Conservation (phyloP, 2,329 filamentous ascomycete genomes). For the Beauveria scarabaeidicola region DNA sequence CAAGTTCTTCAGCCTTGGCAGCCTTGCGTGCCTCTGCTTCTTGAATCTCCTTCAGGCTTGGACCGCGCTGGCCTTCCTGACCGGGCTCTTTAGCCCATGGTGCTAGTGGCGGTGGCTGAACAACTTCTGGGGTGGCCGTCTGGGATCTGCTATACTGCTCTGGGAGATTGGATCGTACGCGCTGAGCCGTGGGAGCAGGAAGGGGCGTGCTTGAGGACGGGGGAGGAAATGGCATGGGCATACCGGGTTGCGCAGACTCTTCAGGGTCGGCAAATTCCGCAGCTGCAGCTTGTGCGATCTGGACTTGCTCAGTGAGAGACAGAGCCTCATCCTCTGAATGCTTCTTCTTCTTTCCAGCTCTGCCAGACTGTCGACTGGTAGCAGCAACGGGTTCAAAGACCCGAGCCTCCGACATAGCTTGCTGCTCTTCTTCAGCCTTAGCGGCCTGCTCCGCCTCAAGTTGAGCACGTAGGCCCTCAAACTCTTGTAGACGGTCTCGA, state of each 20-base stretch:
- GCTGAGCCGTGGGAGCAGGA: conserved; percentile 81
- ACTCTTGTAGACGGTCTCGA: conserved; percentile 70
- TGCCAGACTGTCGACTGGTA: conserved; percentile 9
- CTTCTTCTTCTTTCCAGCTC: conserved; percentile 22
- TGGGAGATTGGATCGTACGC: conserved; percentile 73
- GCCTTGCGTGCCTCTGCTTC: conserved; percentile 90
- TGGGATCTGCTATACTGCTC: conserved; percentile 65
- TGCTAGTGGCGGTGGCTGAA: conserved; percentile 63
- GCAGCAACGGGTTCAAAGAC: not conserved
- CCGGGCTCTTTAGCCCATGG: conserved; percentile 91
- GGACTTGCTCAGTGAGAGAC: conserved; percentile 75
- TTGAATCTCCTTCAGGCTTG: conserved; percentile 93
- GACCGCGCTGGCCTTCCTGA: conserved; percentile 63
- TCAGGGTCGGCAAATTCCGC: conserved; percentile 39
- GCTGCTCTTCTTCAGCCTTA: conserved; percentile 23
- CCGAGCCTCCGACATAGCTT: conserved; percentile 11
- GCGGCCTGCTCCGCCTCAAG: conserved; percentile 49
- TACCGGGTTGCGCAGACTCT: conserved; percentile 44
- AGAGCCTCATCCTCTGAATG: conserved; percentile 32
- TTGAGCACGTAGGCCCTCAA: conserved; percentile 68
- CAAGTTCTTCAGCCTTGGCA: conserved; percentile 76
- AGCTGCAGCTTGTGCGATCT: conserved; percentile 56
- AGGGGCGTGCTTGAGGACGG: conserved; percentile 73
- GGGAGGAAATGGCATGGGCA: conserved; percentile 68
- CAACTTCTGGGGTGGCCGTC: conserved; percentile 63